These are phyloP conservation scores for Erigeron canadensis DNA, from an alignment of 129 eudicot genomes.

Conservation along the genomic window DNA sequence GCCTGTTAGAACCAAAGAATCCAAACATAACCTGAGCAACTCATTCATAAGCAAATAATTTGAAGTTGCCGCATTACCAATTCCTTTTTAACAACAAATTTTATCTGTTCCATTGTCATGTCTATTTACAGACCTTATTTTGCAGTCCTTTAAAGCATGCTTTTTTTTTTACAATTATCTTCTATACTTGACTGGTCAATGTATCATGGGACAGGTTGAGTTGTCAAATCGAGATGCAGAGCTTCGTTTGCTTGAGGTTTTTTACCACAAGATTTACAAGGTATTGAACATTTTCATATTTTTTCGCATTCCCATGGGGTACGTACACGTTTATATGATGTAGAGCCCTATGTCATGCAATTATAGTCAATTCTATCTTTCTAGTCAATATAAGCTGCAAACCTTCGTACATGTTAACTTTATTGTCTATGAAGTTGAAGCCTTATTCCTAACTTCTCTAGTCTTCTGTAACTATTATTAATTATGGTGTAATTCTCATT, in stretches of 20 bases:
- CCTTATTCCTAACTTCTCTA: not conserved
- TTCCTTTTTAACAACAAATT: too few species aligned
- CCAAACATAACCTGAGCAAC: too few species aligned
- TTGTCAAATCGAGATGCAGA: conserved; percentile 76
- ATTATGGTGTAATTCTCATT: not conserved
- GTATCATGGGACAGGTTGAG: conserved; percentile 53
- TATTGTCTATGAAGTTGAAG: not conserved
- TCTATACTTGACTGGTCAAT: conserved; percentile 3
- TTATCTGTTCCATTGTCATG: too few species aligned
- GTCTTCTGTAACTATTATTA: not conserved
- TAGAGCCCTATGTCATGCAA: too few species aligned
- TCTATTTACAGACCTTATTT: too few species aligned
- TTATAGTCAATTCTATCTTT: too few species aligned
- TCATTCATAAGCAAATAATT: too few species aligned
- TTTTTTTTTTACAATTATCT: not conserved
- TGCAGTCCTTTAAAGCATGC: too few species aligned
- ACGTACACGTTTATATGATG: too few species aligned
- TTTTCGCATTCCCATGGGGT: not conserved
- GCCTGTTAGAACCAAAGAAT: not conserved
- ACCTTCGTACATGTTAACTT: not conserved
- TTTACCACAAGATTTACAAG: conserved; percentile 83
- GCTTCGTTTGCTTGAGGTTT: conserved; percentile 71
- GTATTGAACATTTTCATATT: conserved; percentile 29
- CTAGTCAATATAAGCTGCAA: too few species aligned
- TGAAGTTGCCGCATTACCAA: too few species aligned